Conservation (phyloP, 2,329 filamentous ascomycete genomes). For the Aspergillus latus region DNA sequence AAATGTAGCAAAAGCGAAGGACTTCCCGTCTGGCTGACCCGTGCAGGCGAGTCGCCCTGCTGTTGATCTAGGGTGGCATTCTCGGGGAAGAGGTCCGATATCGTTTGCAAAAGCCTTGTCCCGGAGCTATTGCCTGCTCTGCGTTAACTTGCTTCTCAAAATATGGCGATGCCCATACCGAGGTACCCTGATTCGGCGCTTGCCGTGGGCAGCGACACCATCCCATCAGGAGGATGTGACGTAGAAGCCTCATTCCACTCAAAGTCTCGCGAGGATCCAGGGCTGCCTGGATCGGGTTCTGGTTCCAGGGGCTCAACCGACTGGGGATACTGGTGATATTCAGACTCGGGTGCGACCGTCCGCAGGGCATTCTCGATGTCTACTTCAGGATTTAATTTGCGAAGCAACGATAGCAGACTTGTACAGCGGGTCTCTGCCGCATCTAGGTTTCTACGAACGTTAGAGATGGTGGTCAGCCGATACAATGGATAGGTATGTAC, state of each 20-base stretch:
- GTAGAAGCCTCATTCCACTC: slow-evolving; percentile 20
- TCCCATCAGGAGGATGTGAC: slow-evolving; percentile 15
- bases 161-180: slow-evolving; percentile 1
- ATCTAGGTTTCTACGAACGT: slow-evolving; percentile 18
- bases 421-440: slow-evolving; percentile 15
- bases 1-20: slow-evolving; percentile 8
- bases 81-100: slow-evolving; percentile 16
- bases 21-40: background rate
- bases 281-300: slow-evolving; percentile 1
- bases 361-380: slow-evolving; percentile 18
- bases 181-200: slow-evolving; percentile 18
- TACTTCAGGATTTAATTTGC: slow-evolving; percentile 16
- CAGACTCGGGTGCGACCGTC: background rate
- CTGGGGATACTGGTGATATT: background rate
- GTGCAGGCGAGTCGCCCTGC: background rate
- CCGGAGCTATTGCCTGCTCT: slow-evolving; percentile 18
- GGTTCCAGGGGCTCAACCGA: background rate
- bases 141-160: background rate
- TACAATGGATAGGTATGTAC: slow-evolving; percentile 1
- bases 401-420: slow-evolving; percentile 9
- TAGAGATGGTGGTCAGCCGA: background rate
- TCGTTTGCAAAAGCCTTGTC: slow-evolving; percentile 15
- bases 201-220: slow-evolving; percentile 17
- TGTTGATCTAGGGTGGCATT: background rate
- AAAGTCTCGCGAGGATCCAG: slow-evolving; percentile 5